Percentiles rank a stretch among this genome's conserved stretches.
These are phyloP conservation scores for Pichia sp. DNA, from an alignment of 1,139 yeast genomes.

Conservation along the genomic window DNA sequence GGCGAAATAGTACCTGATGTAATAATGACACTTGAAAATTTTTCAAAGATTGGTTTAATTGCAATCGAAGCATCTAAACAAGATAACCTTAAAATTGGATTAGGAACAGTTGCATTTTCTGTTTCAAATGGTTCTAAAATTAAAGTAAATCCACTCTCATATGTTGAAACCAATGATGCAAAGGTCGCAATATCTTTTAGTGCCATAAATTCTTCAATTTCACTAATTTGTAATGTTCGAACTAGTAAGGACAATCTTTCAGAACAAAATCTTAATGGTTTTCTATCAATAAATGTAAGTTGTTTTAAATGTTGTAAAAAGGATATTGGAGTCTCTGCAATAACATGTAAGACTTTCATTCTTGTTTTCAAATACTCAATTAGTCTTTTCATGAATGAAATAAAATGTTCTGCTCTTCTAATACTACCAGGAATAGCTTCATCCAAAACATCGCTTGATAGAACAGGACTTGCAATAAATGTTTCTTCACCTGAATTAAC, in stretches of 20 bases:
- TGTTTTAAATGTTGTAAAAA: conserved; percentile 90
- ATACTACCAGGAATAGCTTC: conserved; percentile 98
- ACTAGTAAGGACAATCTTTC: conserved; percentile 85
- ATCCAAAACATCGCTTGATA: conserved; percentile 75
- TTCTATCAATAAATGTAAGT: conserved; percentile 82
- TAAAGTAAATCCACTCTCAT: conserved; percentile 86
- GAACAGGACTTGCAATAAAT: conserved; percentile 81
- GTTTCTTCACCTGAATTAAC: conserved; percentile 54
- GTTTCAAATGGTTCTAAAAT: conserved; percentile 95
- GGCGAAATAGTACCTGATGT: conserved; percentile 99
- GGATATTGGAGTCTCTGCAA: conserved; percentile 92
- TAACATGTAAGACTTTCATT: conserved; percentile 95
- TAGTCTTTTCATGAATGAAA: conserved; percentile 84
- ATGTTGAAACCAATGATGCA: conserved; percentile 92
- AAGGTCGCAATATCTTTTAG: conserved; percentile 93
- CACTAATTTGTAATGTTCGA: conserved; percentile 78
- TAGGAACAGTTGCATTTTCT: conserved; percentile 96
- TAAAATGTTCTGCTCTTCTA: conserved; percentile 93
- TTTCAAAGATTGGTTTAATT: conserved; percentile 91
- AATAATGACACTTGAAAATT: conserved; percentile 88
- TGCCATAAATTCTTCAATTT: conserved; percentile 89
- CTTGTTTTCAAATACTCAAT: conserved; percentile 93
- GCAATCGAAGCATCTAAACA: conserved; percentile 98
- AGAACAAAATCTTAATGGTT: conserved; percentile 87
- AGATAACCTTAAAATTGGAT: conserved; percentile 90